phyloP scores from a whole-genome alignment of 2,329 filamentous ascomycete species.

The Paecilomyces dactylethromorphus region DNA sequence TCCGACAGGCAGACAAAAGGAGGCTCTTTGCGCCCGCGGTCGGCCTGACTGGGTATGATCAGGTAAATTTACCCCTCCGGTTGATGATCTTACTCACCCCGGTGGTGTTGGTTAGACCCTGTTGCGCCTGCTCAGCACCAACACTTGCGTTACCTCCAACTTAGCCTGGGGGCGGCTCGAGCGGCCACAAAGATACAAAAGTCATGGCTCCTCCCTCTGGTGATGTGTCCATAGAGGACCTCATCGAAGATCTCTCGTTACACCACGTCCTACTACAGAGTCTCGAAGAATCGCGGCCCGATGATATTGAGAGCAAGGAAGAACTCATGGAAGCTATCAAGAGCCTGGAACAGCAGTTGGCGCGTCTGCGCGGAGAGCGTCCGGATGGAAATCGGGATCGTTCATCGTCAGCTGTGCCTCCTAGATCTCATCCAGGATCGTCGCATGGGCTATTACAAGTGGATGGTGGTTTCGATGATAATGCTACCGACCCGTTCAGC shows the following conservation, averaged over 20 bases:
- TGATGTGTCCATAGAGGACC: constrained; percentile 15
- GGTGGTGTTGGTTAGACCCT: background rate
- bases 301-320: constrained; percentile 15
- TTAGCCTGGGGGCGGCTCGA: background rate
- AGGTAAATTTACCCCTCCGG: background rate
- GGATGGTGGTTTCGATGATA: constrained; percentile 8
- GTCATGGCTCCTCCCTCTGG: constrained; percentile 5
- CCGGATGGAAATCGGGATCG: background rate
- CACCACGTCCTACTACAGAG: constrained; percentile 24
- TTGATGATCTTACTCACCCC: background rate
- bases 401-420: background rate
- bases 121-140: background rate
- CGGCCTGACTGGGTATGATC: background rate
- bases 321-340: constrained; percentile 20
- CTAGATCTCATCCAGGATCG: background rate
- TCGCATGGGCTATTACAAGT: constrained; percentile 6
- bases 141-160: background rate
- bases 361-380: constrained; percentile 12
- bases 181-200: background rate
- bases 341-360: constrained; percentile 17
- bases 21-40: background rate
- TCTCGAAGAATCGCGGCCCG: constrained; percentile 17
- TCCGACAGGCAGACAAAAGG: background rate
- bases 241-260: constrained; percentile 26
- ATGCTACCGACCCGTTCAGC: background rate